These are phyloP conservation scores for Microglena sp. DNA, from an alignment of 139 green algal species.

Conservation along the genomic window DNA sequence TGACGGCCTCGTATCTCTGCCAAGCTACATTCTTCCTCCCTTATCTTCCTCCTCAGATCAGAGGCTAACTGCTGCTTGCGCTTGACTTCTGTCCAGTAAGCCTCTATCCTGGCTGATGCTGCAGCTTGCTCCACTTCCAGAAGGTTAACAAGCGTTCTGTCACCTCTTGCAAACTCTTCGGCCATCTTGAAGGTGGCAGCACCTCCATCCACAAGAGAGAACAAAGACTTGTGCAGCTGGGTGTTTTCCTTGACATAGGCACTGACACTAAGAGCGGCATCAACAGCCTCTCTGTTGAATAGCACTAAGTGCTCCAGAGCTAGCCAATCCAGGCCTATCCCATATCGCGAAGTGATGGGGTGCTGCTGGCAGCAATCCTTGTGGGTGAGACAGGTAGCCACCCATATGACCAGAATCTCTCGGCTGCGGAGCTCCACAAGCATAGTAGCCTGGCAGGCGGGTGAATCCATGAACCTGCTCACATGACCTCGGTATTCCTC, in stretches of 20 bases:
- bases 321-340: constrained; percentile 7
- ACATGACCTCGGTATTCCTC: constrained; percentile 18
- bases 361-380: too few species aligned
- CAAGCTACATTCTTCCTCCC: too few species aligned
- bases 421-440: constrained; percentile 34
- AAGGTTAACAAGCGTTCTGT: neutral
- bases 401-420: constrained; percentile 31
- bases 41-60: too few species aligned
- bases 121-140: constrained; percentile 12
- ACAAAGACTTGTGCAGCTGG: constrained; percentile 10
- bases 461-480: neutral
- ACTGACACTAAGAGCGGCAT: constrained; percentile 27
- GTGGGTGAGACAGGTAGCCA: constrained; percentile 37
- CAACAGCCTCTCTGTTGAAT: constrained; percentile 11
- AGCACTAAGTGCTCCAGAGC: constrained; percentile 44
- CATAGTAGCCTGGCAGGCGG: constrained; percentile 7
- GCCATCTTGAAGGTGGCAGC: constrained; percentile 24
- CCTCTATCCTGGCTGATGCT: constrained; percentile 8
- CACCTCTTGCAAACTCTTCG: constrained; percentile 7
- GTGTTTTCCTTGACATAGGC: constrained; percentile 35
- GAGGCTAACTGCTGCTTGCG: constrained; percentile 18
- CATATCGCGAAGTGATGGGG: too few species aligned
- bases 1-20: too few species aligned
- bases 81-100: constrained; percentile 31
- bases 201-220: constrained; percentile 10